phyloP scores from a whole-genome alignment of 1,139 yeast species.

The Blastobotrys proliferans region DNA sequence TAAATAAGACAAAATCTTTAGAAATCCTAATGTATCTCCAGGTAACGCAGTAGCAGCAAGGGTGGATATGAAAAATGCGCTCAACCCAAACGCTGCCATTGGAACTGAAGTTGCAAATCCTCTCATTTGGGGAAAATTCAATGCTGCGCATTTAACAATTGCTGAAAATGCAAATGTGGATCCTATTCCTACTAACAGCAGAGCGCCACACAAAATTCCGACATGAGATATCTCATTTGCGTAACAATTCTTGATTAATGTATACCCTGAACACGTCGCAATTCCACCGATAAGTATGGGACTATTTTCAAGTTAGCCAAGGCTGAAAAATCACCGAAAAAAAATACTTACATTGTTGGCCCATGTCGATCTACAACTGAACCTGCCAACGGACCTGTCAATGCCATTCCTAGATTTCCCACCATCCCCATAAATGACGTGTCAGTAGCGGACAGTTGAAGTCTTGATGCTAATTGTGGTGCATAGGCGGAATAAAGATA shows the following conservation, averaged over 20 bases:
- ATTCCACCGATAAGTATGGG: conserved; percentile 33
- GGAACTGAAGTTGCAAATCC: conserved; percentile 42
- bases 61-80: conserved; percentile 38
- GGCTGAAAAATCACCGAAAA: neutral
- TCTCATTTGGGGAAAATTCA: conserved; percentile 37
- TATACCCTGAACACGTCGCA: conserved; percentile 32
- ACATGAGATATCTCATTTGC: conserved; percentile 22
- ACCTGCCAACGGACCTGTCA: conserved; percentile 61
- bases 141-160: conserved; percentile 41
- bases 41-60: conserved; percentile 31
- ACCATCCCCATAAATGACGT: conserved; percentile 53
- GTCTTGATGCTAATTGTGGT: conserved; percentile 55
- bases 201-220: conserved; percentile 29
- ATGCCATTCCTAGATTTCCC: conserved; percentile 57
- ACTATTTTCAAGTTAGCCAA: neutral
- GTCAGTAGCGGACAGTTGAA: conserved; percentile 51
- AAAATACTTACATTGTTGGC: conserved; percentile 38
- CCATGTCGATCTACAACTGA: conserved; percentile 54
- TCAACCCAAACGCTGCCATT: conserved; percentile 42
- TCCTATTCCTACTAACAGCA: conserved; percentile 37
- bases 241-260: conserved; percentile 28
- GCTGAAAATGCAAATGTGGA: conserved; percentile 39
- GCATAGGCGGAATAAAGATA: conserved; percentile 62
- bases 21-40: conserved; percentile 33
- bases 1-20: conserved; percentile 32